phyloP scores from a whole-genome alignment of 179 eudicot species.

The Silene coronaria region DNA sequence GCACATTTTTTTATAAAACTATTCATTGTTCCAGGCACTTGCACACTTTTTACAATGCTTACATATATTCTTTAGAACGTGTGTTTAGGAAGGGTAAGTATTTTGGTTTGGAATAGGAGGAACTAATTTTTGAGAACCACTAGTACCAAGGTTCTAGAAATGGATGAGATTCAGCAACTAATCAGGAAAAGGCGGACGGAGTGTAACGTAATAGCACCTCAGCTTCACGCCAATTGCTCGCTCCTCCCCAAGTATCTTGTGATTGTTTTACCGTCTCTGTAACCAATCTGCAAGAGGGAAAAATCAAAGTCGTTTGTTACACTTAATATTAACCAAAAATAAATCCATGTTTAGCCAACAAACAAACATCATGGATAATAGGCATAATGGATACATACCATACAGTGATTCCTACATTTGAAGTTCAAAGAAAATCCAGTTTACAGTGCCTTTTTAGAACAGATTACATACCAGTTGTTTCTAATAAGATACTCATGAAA shows the following conservation, averaged over 20 bases:
- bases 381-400: too few relatives aligned
- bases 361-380: background rate
- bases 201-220: conserved; percentile 44
- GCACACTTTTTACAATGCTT: background rate
- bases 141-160: background rate
- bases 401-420: background rate
- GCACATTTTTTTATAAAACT: background rate
- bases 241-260: conserved; percentile 58
- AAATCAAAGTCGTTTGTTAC: background rate
- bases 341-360: background rate
- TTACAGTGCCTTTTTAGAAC: background rate
- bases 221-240: conserved; percentile 67
- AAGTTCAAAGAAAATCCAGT: background rate
- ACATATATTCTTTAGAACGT: background rate
- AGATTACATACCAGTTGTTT: too few relatives aligned
- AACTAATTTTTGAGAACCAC: background rate
- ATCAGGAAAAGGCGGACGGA: background rate
- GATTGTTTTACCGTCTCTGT: conserved; percentile 68
- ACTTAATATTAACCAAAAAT: background rate
- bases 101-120: background rate
- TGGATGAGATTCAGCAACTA: background rate
- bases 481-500: too few relatives aligned
- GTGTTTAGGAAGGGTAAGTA: background rate
- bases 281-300: conserved; percentile 46
- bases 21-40: background rate